Base-by-base conservation (phyloP, 148 eudicot genomes). In the Rhododendron simsii region DNA sequence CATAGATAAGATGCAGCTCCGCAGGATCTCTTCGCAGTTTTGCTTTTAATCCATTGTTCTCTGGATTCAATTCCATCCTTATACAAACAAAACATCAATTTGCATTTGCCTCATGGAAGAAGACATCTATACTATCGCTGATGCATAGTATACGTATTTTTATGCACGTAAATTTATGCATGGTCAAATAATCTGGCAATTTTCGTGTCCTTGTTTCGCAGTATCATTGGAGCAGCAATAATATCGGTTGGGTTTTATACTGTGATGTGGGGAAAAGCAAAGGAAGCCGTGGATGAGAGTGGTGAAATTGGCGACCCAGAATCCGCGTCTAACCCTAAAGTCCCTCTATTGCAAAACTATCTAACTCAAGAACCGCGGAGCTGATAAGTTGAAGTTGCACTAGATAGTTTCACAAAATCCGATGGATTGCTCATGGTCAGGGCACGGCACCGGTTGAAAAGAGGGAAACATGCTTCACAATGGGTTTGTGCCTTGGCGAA, bases 251-350 rank as follows among this genome's bases (percentile, higher is more conserved):
- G 94, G 37, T 92, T 92, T 86, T 92, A 92, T 26, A 91, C 93
- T 7, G 94, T 92, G 20, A 92, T 92, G 91, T 92, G 94, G 94
- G 94, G 94, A 14, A 92, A 92, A 74, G 84, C 94, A n/a, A 89
- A 88, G 77, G 94, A 92, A 88, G 92, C 87, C 7, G 78, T 80
- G 63, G 86, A 18, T 16, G 91, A 86, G 16, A 77, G 79, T 78
- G 30, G 26, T 55, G 86, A 81, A 78, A 67, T 9, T 18, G 50
- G 45, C 13, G 89, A 85, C 78, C 77, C 88, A 84, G 94, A 91
- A 81, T 84, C 90, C 4, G 59, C 88, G 4, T 20, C 91, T 9
- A 37, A 84, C 3, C 77, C 83, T 11, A 91, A 86, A 82, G 73
- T 76, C 15, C 94, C 94, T 8, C 85, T 92, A 76, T 81, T 92